Base-by-base conservation (phyloP, 495 filamentous ascomycete species). In the Annulohypoxylon nitens region DNA sequence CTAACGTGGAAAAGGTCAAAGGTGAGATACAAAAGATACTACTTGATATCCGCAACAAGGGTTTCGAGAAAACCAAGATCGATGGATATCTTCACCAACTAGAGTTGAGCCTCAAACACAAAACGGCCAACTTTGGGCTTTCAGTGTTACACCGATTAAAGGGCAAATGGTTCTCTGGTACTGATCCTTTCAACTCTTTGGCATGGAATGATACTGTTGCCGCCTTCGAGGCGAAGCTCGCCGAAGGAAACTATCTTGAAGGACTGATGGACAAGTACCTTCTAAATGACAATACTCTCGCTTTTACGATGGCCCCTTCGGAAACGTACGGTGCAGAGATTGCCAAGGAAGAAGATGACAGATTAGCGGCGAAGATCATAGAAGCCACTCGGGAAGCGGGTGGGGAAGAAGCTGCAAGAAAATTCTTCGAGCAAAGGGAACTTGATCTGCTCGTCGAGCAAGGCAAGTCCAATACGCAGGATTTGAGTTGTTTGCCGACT, bases 121-220 rank as follows among this genome's bases (percentile, higher is more conserved):
- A 98, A 81, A 97, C 93, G 0, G 92, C 96, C 37, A 92, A 92
- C 71, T 98, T 99, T 76, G 96, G 96, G 23, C 92, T 98, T 87
- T 90, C 90, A 48, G 82, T 99, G 2, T 92, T 98, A 84, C 92
- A 97, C 73, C 87, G 94, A 51, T 85, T 97, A 62, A 92, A 96
- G 61, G 91, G 93, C 3, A 89, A 90, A 30, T 99, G 96, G 96
- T 97, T 98, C 80, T 96, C 96, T 64, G 96, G 96, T 12, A 87
- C 93, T 11, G 93, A 98, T 79, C 97, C 96, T 9, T 94, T 99
- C 80, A 89, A 96, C 66, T 89, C 93, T 23, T 83, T 99, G 60
- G 90, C 93, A 4, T 98, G 94, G 93, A 93, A 97, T 75, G 91
- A 95, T 43, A 94, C 92, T 2, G 88, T 98, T 20, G 81, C 89